Conservation (phyloP, 164 flowering plant species). For the Dillenia suffruticosa region DNA sequence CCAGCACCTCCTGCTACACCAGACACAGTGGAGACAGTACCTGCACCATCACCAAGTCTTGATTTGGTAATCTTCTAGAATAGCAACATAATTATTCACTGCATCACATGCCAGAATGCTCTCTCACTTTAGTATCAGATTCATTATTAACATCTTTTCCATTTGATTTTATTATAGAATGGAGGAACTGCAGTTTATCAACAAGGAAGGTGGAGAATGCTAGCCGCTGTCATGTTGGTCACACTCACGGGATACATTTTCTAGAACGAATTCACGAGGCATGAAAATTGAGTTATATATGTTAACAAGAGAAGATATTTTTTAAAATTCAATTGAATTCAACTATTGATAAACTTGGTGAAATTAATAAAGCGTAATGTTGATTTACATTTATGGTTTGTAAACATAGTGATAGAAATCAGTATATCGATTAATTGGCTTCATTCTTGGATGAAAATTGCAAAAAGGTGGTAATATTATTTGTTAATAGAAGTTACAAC, state of each 20-base stretch:
- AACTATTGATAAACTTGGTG: too few species aligned
- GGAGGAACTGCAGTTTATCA: conserved; percentile 24
- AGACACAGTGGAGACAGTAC: conserved; percentile 33
- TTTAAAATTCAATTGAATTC: too few species aligned
- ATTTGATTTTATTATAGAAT: conserved; percentile 30
- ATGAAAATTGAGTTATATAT: too few species aligned
- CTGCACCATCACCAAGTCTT: conserved; percentile 47
- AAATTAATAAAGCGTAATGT: too few species aligned
- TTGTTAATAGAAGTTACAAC: not conserved
- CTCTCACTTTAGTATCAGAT: too few species aligned
- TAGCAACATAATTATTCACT: not conserved
- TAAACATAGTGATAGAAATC: too few species aligned
- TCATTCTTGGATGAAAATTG: too few species aligned
- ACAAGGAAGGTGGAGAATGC: conserved; percentile 22
- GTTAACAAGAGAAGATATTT: too few species aligned
- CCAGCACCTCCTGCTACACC: conserved; percentile 55
- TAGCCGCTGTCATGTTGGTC: conserved; percentile 24
- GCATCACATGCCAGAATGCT: not conserved
- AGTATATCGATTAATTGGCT: too few species aligned
- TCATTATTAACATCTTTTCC: not conserved
- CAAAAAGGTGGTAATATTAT: not conserved
- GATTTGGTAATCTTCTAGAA: conserved; percentile 24
- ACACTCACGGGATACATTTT: conserved; percentile 18
- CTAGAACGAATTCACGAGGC: not conserved
- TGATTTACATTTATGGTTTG: too few species aligned